phyloP scores from a whole-genome alignment of 352 stramenopile species.

The Thraustochytrium sp. region DNA sequence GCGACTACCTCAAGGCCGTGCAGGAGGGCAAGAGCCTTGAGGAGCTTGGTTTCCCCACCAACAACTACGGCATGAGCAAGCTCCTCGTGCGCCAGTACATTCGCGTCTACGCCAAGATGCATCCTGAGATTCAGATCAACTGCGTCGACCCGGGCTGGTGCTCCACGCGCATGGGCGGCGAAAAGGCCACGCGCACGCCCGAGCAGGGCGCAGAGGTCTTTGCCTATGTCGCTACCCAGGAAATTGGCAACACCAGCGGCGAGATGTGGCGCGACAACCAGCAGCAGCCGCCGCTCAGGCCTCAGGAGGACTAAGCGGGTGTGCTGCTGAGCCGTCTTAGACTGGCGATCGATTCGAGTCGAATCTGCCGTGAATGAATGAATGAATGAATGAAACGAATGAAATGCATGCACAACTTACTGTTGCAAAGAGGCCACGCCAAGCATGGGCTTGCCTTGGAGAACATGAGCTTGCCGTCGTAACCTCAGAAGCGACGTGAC shows the following conservation, averaged over 20 bases:
- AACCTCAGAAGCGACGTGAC: too few species aligned
- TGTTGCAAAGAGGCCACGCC: too few species aligned
- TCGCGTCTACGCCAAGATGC: neutral
- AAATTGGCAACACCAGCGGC: neutral
- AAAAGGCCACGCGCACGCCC: neutral
- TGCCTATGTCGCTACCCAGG: neutral
- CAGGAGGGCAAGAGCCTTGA: neutral
- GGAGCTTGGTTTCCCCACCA: neutral
- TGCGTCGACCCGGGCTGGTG: neutral
- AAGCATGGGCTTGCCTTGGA: too few species aligned
- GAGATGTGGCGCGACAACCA: neutral
- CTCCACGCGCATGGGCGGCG: neutral
- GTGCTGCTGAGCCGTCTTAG: too few species aligned
- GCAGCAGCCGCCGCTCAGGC: neutral
- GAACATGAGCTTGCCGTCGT: too few species aligned
- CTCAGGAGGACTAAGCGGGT: too few species aligned
- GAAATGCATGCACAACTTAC: too few species aligned
- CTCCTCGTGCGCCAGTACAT: neutral
- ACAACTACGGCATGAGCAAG: conserved; percentile 28
- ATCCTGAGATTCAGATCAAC: conserved; percentile 10
- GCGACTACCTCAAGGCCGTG: neutral
- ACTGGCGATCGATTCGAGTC: too few species aligned
- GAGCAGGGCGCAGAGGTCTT: conserved; percentile 9
- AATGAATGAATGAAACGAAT: too few species aligned
- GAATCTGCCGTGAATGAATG: too few species aligned